Percentiles rank a stretch among this genome's conserved stretches.
phyloP scores from a whole-genome alignment of 2,329 filamentous ascomycete species.

The Venturia asperata region DNA sequence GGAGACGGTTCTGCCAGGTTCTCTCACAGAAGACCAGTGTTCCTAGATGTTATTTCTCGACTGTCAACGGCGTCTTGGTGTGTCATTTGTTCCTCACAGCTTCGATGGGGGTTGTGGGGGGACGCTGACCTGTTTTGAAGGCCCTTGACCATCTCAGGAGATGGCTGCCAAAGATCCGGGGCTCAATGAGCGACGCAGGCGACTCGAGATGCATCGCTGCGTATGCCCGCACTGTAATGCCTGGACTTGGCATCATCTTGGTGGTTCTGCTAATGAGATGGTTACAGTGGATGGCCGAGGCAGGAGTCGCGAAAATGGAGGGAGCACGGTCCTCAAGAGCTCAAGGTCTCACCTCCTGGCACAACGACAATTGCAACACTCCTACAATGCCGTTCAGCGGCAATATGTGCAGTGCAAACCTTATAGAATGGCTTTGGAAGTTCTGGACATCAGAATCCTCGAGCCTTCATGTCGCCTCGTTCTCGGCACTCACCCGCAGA shows the following conservation, averaged over 20 bases:
- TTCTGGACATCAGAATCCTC: not conserved
- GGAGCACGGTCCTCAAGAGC: not conserved
- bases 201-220: not conserved
- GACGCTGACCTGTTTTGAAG: constrained; percentile 5
- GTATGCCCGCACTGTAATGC: too few species aligned
- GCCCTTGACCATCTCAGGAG: not conserved
- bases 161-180: not conserved
- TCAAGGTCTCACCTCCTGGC: not conserved
- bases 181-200: not conserved
- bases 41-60: not conserved
- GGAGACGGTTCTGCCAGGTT: not conserved
- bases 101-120: not conserved
- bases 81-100: constrained; percentile 2
- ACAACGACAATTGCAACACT: not conserved
- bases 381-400: not conserved
- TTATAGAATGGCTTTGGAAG: not conserved
- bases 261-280: not conserved
- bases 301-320: not conserved
- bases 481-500: not conserved
- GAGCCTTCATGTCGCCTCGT: not conserved
- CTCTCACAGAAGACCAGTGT: not conserved
- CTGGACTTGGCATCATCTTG: not conserved
- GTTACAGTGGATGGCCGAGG: not conserved
- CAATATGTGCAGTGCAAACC: not conserved
- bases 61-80: constrained; percentile 8